Percentiles rank a stretch among this genome's conserved stretches.
phyloP scores from a whole-genome alignment of 768 basidiomycete species.

The Leccinum incarnatum region DNA sequence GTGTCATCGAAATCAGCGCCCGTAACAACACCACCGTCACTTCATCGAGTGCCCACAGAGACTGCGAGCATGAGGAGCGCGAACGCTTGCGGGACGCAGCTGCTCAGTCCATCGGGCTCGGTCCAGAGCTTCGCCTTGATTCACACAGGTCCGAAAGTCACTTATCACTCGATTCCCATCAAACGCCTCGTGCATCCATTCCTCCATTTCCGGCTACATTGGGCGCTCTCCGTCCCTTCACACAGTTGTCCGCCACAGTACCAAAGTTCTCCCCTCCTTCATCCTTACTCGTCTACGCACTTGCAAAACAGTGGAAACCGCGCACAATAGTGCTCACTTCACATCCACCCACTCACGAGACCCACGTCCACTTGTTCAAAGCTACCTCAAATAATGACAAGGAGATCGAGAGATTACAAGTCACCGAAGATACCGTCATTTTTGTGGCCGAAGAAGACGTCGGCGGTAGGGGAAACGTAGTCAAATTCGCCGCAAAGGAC shows the following conservation, averaged over 20 bases:
- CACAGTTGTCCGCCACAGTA: conserved; percentile 50
- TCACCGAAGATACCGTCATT: conserved; percentile 73
- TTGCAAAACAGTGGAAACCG: conserved; percentile 70
- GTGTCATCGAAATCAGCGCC: conserved; percentile 71
- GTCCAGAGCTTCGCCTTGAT: conserved; percentile 47
- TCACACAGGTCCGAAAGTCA: conserved; percentile 21
- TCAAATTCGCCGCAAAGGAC: conserved; percentile 68
- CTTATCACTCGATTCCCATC: conserved; percentile 19
- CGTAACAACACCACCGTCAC: conserved; percentile 26
- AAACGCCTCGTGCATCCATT: conserved; percentile 3
- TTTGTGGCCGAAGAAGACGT: conserved; percentile 62
- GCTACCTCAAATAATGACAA: conserved; percentile 52
- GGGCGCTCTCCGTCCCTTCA: conserved; percentile 49
- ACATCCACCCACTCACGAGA: conserved; percentile 33
- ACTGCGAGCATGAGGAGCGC: conserved; percentile 70
- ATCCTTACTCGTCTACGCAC: conserved; percentile 67
- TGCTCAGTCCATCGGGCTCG: conserved; percentile 72
- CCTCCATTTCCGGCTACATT: conserved; percentile 66
- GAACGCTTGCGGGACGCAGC: conserved; percentile 73
- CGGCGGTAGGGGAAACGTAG: conserved; percentile 47
- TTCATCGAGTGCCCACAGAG: conserved; percentile 24
- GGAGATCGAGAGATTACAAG: conserved; percentile 72
- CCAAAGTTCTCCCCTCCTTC: conserved; percentile 69
- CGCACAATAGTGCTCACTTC: conserved; percentile 61
- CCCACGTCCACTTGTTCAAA: conserved; percentile 76